Evolutionary conservation across 805 yeast genomes (phyloP).

Genomic region (Naumovozyma castellii): DNA sequence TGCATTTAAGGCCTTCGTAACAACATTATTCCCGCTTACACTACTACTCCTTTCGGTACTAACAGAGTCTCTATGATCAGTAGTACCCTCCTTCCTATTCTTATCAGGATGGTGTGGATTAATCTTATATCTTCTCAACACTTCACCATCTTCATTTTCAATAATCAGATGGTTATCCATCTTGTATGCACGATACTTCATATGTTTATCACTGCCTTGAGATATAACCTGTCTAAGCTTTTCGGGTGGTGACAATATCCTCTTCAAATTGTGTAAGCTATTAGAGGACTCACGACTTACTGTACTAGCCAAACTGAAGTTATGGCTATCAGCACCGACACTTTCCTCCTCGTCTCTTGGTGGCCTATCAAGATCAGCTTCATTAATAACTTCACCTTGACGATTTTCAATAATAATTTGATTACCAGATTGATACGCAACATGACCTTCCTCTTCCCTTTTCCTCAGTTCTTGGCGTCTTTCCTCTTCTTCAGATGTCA

Average conservation of each 20-base stretch:
- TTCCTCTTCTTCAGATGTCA: conserved; percentile 11
- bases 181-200: conserved; percentile 57
- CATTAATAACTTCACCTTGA: conserved; percentile 69
- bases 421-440: conserved; percentile 61
- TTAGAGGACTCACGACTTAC: conserved; percentile 19
- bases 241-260: conserved; percentile 14
- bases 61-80: conserved; percentile 3
- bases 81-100: conserved; percentile 3
- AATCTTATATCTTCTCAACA: conserved; percentile 71
- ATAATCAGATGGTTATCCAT: conserved; percentile 69
- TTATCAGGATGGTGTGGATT: conserved; percentile 38
- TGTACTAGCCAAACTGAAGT: conserved; percentile 6
- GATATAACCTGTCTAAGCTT: not conserved
- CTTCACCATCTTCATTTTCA: conserved; percentile 88
- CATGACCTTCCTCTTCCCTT: conserved; percentile 25
- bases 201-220: conserved; percentile 4
- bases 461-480: conserved; percentile 15
- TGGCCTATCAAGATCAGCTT: conserved; percentile 33
- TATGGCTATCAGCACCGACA: conserved; percentile 2
- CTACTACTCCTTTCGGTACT: conserved; percentile 8
- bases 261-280: conserved; percentile 27
- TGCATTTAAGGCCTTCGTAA: conserved; percentile 42
- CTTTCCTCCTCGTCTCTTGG: conserved; percentile 20
- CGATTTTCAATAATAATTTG: conserved; percentile 70
- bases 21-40: conserved; percentile 8